phyloP scores from a whole-genome alignment of 164 flowering plant genomes.

The Protea cynaroides region DNA sequence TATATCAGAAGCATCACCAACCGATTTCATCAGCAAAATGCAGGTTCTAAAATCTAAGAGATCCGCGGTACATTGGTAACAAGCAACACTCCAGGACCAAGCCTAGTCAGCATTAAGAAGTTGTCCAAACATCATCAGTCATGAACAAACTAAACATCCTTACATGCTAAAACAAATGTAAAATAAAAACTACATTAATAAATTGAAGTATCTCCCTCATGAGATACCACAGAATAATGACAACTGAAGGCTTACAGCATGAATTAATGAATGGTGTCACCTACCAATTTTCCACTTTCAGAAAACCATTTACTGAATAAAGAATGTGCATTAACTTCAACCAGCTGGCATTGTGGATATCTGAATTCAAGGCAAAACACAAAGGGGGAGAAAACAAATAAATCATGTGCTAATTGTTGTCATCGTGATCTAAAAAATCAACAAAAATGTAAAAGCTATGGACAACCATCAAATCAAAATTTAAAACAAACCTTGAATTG shows the following conservation, averaged over 20 bases:
- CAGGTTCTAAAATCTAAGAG: too few relatives aligned
- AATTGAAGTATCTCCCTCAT: neutral
- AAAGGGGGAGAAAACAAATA: neutral
- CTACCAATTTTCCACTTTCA: slow-evolving; percentile 97
- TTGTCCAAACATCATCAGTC: too few relatives aligned
- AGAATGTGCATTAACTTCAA: slow-evolving; percentile 99
- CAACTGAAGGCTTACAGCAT: neutral
- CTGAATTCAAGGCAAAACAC: slow-evolving; percentile 33
- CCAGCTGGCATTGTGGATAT: slow-evolving; percentile 83
- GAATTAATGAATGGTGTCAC: slow-evolving; percentile 13
- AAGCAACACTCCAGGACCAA: too few relatives aligned
- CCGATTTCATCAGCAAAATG: too few relatives aligned
- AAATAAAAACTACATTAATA: neutral
- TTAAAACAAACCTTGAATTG: slow-evolving; percentile 46
- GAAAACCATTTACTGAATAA: slow-evolving; percentile 99
- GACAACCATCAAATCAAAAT: neutral
- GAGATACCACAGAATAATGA: neutral
- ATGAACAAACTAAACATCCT: neutral
- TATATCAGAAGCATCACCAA: too few relatives aligned
- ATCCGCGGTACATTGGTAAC: too few relatives aligned
- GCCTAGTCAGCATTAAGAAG: too few relatives aligned
- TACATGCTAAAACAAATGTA: neutral
- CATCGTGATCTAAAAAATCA: neutral
- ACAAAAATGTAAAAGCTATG: neutral
- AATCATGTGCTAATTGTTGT: neutral